Evolutionary conservation across 108 stramenopile genomes (phyloP), one percentile per base, ranked within the genome.

Genomic region (Ochromonas danica): DNA sequence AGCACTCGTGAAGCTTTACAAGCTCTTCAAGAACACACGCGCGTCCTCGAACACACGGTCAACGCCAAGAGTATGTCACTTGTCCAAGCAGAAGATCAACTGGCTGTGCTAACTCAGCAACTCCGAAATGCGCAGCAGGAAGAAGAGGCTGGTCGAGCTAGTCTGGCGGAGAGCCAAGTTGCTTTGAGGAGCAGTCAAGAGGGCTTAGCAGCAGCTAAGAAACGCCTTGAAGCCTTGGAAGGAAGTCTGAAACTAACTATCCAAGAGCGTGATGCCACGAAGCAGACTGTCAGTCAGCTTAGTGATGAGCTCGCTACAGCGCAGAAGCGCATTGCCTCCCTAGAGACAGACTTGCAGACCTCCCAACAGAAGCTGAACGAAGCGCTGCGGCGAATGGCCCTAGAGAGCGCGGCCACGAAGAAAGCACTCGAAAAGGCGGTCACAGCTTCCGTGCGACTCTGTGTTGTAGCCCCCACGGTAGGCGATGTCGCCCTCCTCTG

Each of bases 401-500:
- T 36, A 6, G 63, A 67, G 3, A 35, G 33, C 31, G 35, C 6
- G 30, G 25, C 35, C 10, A 67, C 27, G 10, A 67, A 67, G 63
- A 22, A 33, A 67, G 63, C 63, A 28, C 31, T 67, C 17, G 63
- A 67, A 67, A 67, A 67, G 31, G 63, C 63, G 10, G 25, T 67
- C 31, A 36, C 63, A 10, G 17, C 33, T 28, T 67, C 63, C 14
- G 31, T 67, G 6, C 63, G 63, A 28, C 25, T 67, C 14, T 67
- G 63, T 67, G 63, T 67, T 6, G 63, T 67, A 6, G 63, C 63
- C 10, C 63, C 63, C 17, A 67, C 63, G 31, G 63, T 67, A 10
- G 22, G 22, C 22, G 51, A n/a, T n/a, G n/a, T n/a, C n/a, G n/a
- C n/a, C n/a, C n/a, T n/a, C n/a, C n/a, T n/a, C n/a, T n/a, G n/a